These are phyloP conservation scores for Yamadazyma insecticola DNA, from an alignment of 805 yeast species.

Conservation along the genomic window DNA sequence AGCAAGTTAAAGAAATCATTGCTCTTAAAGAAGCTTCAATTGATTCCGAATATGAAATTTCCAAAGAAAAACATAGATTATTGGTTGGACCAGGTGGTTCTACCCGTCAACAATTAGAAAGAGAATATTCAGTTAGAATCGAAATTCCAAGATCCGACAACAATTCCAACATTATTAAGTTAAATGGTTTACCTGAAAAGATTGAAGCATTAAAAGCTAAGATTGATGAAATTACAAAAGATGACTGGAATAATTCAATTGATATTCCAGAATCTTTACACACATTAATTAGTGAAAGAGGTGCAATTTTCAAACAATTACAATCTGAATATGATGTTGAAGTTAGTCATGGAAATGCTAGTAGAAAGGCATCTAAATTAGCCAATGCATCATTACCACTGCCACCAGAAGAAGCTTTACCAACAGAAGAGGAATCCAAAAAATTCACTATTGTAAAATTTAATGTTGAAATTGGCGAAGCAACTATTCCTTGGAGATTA, in stretches of 20 bases:
- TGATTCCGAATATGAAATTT: conserved; percentile 50
- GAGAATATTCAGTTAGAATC: conserved; percentile 59
- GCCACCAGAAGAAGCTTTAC: conserved; percentile 46
- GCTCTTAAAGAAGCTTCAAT: conserved; percentile 57
- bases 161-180: conserved; percentile 45
- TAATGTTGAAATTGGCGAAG: conserved; percentile 10
- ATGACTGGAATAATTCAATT: conserved; percentile 50
- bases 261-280: conserved; percentile 57
- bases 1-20: conserved; percentile 59
- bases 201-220: conserved; percentile 60
- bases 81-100: conserved; percentile 81
- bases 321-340: conserved; percentile 50
- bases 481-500: conserved; percentile 62
- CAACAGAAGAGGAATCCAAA: conserved; percentile 30
- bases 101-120: conserved; percentile 66
- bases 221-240: conserved; percentile 57
- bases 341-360: conserved; percentile 52
- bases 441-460: conserved; percentile 42
- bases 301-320: conserved; percentile 54
- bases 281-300: conserved; percentile 61
- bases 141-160: conserved; percentile 61
- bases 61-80: conserved; percentile 69
- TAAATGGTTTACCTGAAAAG: conserved; percentile 65
- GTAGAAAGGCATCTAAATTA: conserved; percentile 47
- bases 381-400: conserved; percentile 38